Percentiles rank a stretch among this genome's conserved stretches.
Evolutionary conservation across 2,329 filamentous ascomycete species (phyloP).

Genomic region (Ophiostoma tasmaniense): DNA sequence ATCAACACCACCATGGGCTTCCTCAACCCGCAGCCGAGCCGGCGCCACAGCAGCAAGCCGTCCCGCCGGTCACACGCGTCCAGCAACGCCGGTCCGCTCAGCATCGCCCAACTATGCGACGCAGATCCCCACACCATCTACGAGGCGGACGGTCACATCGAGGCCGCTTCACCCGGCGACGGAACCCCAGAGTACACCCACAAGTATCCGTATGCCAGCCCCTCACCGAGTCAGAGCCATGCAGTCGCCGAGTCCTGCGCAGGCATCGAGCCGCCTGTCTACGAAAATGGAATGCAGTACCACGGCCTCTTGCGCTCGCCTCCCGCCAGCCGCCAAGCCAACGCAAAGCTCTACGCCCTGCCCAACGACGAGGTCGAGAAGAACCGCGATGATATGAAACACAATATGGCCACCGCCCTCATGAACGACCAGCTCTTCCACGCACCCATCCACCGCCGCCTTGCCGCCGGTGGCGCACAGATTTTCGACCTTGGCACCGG

Average conservation of each 20-base stretch:
- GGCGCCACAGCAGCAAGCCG: conserved; percentile 6
- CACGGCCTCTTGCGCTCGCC: conserved; percentile 27
- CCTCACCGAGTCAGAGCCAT: conserved; percentile 21
- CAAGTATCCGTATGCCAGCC: conserved; percentile 21
- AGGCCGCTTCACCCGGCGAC: not conserved
- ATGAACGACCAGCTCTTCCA: conserved; percentile 34
- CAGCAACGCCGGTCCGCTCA: not conserved
- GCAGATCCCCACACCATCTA: not conserved
- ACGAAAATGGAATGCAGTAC: conserved; percentile 29
- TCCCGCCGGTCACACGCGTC: not conserved
- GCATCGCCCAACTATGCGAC: conserved; percentile 2
- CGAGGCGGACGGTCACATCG: not conserved
- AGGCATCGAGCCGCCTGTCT: conserved; percentile 26
- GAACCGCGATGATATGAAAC: conserved; percentile 35
- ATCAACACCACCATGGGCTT: conserved; percentile 9
- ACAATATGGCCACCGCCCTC: conserved; percentile 30
- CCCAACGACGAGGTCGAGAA: conserved; percentile 36
- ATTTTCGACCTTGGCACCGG: conserved; percentile 44
- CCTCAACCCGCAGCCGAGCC: conserved; percentile 11
- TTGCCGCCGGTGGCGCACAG: conserved; percentile 30
- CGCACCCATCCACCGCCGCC: conserved; percentile 33
- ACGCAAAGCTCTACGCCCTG: conserved; percentile 23
- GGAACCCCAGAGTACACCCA: conserved; percentile 21
- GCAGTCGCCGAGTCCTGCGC: conserved; percentile 1
- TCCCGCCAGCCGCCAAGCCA: conserved; percentile 19